These are phyloP conservation scores for Amauroascus verrucosus DNA, from an alignment of 2,329 filamentous ascomycete species.

Conservation along the genomic window DNA sequence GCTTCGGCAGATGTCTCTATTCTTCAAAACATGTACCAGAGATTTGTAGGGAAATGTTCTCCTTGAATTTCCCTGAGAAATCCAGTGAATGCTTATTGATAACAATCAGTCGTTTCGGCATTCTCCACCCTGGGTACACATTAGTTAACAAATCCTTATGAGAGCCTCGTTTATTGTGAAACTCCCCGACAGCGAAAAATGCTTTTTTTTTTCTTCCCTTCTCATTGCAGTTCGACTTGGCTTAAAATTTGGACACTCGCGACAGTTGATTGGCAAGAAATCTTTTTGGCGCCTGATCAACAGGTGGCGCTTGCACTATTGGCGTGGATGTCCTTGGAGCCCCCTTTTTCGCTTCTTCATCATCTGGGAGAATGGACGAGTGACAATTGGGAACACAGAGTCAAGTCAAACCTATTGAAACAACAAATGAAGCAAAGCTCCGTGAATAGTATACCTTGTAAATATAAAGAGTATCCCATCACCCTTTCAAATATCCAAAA, in stretches of 20 bases:
- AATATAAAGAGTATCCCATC: background rate
- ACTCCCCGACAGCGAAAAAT: no score
- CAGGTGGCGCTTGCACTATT: conserved; percentile 3
- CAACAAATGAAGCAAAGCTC: background rate
- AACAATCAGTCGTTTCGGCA: no score
- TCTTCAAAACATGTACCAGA: no score
- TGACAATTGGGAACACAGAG: background rate
- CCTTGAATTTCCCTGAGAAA: no score
- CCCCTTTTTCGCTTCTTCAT: background rate
- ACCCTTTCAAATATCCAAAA: background rate
- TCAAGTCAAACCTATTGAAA: background rate
- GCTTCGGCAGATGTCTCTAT: no score
- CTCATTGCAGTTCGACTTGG: background rate
- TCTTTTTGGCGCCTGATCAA: background rate
- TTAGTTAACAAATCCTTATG: no score
- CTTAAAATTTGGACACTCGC: background rate
- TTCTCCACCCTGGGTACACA: no score
- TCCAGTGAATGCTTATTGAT: no score
- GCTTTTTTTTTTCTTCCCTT: no score
- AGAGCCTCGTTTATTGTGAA: no score
- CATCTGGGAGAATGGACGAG: background rate
- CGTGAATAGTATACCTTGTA: background rate
- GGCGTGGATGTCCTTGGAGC: background rate
- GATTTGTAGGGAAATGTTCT: no score
- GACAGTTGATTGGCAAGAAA: background rate